Base-by-base conservation (phyloP, 192 early-diverging fungal genomes). In the Gigaspora rosea region DNA sequence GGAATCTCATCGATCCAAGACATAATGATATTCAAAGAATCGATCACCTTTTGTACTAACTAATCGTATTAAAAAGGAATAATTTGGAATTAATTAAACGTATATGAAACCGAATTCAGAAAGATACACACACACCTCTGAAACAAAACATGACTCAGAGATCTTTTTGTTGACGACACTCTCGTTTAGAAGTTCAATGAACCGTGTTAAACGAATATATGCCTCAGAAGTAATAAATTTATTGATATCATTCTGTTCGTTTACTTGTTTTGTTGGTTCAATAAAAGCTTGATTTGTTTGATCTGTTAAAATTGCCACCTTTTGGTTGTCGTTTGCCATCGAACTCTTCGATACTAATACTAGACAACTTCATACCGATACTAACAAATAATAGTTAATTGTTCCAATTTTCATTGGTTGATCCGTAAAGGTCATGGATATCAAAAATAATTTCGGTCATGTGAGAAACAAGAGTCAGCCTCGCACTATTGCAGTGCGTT, bases 1-100 rank as follows among this genome's bases (percentile, higher is more conserved):
- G 96, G 96, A 18, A 93, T 89, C n/a, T 90, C 84, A 35, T 85
- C 88, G 35, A 96, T 90, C 91, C 91, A 94, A 22, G 20, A 51
- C 54, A 90, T 87, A 4, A 96, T 61, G 4, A 77, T 84, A 22
- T 94, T 88, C 3, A 99, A 84, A 33, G 95, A 61, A 33, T 75
- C 80, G 67, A 95, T 64, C 16, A 90, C 73, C 66, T 78, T 81
- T 64, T 82, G 78, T 47, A 84, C 82, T 56, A 82, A 64, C 89
- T 90, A 62, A 33, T 22, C 51, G 10, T 18, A 22, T 76, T 11
- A 32, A 8, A 22, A 41, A 64, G 50, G 35, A 78, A 46, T 48
- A 66, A 78, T 22, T 50, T 27, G 27, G 27, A 27, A 27, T 27
- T 27, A 27, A 27, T 27, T 27, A 27, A 27, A 27, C 27, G 27